phyloP scores from a whole-genome alignment of 768 basidiomycete genomes.

The Podaxis pistillaris region DNA sequence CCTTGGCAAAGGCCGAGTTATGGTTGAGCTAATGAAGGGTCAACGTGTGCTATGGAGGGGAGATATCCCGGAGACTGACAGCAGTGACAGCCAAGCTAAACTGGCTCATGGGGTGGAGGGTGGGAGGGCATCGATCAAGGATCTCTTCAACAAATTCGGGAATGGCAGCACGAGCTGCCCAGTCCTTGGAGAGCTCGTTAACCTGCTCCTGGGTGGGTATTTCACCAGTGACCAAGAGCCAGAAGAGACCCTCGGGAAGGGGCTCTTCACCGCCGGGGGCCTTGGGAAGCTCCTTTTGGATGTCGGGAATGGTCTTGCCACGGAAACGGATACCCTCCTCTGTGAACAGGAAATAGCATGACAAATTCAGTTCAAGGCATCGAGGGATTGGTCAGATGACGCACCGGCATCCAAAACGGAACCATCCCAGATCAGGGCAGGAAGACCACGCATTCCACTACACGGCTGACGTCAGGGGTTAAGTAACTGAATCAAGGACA shows the following conservation, averaged over 20 bases:
- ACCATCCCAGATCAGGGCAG: slow-evolving; percentile 97
- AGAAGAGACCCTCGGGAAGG: slow-evolving; percentile 92
- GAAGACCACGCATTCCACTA: slow-evolving; percentile 86
- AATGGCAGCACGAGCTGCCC: slow-evolving; percentile 90
- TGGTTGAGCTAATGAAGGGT: slow-evolving; percentile 68
- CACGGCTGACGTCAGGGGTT: slow-evolving; percentile 11
- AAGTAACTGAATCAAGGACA: background rate
- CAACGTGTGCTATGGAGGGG: slow-evolving; percentile 6
- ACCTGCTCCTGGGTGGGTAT: slow-evolving; percentile 91
- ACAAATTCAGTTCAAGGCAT: background rate
- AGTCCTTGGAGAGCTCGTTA: slow-evolving; percentile 81
- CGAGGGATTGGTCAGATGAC: slow-evolving; percentile 21
- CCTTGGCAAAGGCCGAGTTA: slow-evolving; percentile 94
- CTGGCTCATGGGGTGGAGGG: slow-evolving; percentile 98
- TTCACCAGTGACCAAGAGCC: slow-evolving; percentile 94
- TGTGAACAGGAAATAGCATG: slow-evolving; percentile 26
- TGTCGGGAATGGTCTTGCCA: slow-evolving; percentile 92
- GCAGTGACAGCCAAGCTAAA: slow-evolving; percentile 96
- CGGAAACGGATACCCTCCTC: slow-evolving; percentile 99
- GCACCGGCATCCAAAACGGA: slow-evolving; percentile 92
- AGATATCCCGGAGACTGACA: slow-evolving; percentile 36
- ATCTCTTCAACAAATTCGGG: slow-evolving; percentile 97
- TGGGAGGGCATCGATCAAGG: slow-evolving; percentile 89
- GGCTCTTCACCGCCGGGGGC: slow-evolving; percentile 87
- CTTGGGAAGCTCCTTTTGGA: slow-evolving; percentile 83